These are phyloP conservation scores for Aureobasidium sp. DNA, from an alignment of 2,329 filamentous ascomycete species.

Conservation along the genomic window DNA sequence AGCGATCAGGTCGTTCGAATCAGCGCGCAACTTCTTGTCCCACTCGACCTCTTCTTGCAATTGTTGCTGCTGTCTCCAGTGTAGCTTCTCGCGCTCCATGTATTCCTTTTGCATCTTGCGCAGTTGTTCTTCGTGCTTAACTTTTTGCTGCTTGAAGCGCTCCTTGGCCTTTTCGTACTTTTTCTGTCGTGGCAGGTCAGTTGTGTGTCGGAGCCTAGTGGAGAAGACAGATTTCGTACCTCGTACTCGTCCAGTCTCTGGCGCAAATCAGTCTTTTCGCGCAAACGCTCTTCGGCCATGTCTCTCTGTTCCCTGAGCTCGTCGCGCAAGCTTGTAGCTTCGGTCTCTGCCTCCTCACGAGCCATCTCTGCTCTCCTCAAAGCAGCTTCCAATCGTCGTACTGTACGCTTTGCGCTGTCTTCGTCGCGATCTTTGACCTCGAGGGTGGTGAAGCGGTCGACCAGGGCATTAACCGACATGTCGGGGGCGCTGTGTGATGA, in stretches of 20 bases:
- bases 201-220: constrained; percentile 18
- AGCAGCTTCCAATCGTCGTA: constrained; percentile 37
- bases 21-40: constrained; percentile 55
- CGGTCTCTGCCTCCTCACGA: constrained; percentile 62
- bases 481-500: constrained; percentile 14
- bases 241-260: constrained; percentile 31
- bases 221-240: constrained; percentile 13
- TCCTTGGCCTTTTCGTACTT: constrained; percentile 21
- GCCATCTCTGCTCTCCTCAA: constrained; percentile 39
- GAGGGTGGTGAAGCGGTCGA: constrained; percentile 66
- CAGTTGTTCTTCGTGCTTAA: constrained; percentile 33
- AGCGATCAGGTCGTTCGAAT: constrained; percentile 65
- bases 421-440: constrained; percentile 45
- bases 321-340: constrained; percentile 57
- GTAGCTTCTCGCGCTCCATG: constrained; percentile 56
- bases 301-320: constrained; percentile 53
- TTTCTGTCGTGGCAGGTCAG: constrained; percentile 21
- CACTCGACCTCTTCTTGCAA: constrained; percentile 61
- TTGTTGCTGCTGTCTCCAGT: constrained; percentile 32
- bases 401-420: constrained; percentile 31
- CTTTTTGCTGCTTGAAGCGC: constrained; percentile 24
- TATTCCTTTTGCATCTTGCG: constrained; percentile 46
- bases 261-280: constrained; percentile 60
- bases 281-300: constrained; percentile 57
- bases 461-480: constrained; percentile 34